Base-by-base conservation (phyloP, 2,329 filamentous ascomycete genomes). In the Colletotrichum orbiculare region DNA sequence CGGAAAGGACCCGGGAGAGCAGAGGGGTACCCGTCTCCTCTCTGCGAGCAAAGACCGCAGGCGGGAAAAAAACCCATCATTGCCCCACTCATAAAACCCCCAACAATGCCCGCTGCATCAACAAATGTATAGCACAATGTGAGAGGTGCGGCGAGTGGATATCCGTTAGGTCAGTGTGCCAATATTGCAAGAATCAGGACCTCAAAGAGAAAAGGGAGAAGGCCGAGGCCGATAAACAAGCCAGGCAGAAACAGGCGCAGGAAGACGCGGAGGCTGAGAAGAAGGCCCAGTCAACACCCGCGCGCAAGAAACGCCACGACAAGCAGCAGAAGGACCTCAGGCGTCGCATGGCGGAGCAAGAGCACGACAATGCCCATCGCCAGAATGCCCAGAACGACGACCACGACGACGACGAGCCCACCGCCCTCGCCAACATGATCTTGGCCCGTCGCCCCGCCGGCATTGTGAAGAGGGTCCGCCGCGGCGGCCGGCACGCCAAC, bases 21-120 rank as follows among this genome's bases (percentile, higher is more conserved):
- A 57, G 37, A 34, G 34, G 13, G 9, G 25, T 34, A 8, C 34
- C 58, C 17, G 25, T 66, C 34, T 15, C 48, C 13, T 47, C 53
- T 6, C 1, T 50, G 13, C 5, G 25, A 2, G 10, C 11, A n/a
- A 66, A 54, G 45, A 25, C 34, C 6, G 25, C 33, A 11, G 59
- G 59, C 38, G 64, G 64, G 25, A 12, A 10, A 3, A 15, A 6
- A 7, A 15, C 34, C 5, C 61, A 66, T 15, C 65, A 67, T 49
- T 65, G 62, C 25, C 41, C 17, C 25, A 9, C 11, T 13, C 35
- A 41, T 33, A 11, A 10, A 39, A n/a, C 39, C 17, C 12, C 45
- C 3, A 15, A 17, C 8, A 35, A 42, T 11, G 34, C 2, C 2
- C 61, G 57, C 25, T 67, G 65, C 41, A 7, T 42, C 6, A 34